Percentiles rank a stretch among this genome's conserved stretches.
These are phyloP conservation scores for Fusarium sp. DNA, from an alignment of 2,329 filamentous ascomycete species.

Conservation along the genomic window DNA sequence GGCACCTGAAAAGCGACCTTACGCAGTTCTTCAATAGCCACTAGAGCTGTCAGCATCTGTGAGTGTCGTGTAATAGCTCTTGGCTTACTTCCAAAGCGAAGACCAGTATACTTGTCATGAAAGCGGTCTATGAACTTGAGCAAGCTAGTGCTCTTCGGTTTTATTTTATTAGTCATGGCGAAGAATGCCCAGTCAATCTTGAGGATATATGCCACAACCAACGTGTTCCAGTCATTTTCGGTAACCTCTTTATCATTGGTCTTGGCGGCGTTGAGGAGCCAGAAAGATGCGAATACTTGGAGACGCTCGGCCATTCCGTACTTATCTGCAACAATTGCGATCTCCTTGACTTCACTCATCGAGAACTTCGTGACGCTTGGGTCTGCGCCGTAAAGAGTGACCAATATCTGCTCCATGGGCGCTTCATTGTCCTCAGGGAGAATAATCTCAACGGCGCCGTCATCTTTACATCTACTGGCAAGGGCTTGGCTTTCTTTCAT, in stretches of 20 bases:
- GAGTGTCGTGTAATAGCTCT: fast-evolving
- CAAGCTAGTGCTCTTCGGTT: not conserved
- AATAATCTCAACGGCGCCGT: fast-evolving
- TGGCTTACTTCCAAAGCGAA: not conserved
- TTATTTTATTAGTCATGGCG: not conserved
- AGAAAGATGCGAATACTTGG: fast-evolving
- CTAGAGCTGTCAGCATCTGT: not conserved
- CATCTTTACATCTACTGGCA: fast-evolving
- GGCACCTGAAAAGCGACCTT: no score
- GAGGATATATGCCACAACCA: not conserved
- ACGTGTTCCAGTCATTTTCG: fast-evolving
- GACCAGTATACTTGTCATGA: not conserved
- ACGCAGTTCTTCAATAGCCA: conserved; percentile 6
- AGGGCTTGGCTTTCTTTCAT: not conserved
- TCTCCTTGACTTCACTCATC: fast-evolving
- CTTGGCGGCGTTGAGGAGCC: not conserved
- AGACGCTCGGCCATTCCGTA: not conserved
- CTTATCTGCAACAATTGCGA: not conserved
- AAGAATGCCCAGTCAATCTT: not conserved
- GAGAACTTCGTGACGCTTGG: fast-evolving
- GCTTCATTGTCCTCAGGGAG: not conserved
- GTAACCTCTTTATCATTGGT: no score
- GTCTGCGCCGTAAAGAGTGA: not conserved
- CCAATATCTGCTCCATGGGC: fast-evolving
- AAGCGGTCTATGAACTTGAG: not conserved